phyloP scores from a whole-genome alignment of 164 flowering plant genomes.

The Echeveria elegans region DNA sequence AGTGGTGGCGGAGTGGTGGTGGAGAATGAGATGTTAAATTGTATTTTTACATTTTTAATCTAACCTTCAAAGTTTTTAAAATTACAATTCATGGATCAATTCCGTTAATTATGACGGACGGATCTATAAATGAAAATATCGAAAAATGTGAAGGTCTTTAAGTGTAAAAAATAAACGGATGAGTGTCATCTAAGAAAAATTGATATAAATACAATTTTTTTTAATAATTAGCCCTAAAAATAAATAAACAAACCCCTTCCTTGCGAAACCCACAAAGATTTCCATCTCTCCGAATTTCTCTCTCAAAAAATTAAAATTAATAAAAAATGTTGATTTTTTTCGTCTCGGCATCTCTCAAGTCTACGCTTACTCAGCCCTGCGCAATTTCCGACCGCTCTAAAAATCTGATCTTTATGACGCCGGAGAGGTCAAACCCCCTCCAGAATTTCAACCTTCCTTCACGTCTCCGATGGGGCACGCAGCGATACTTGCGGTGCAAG shows the following conservation, averaged over 20 bases:
- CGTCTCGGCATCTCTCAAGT: not conserved
- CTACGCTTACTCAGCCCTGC: not conserved
- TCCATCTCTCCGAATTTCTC: not conserved
- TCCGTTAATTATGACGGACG: no score
- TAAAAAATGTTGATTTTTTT: not conserved
- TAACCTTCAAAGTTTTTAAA: no score
- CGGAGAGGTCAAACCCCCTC: slow-evolving; percentile 1
- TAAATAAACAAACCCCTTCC: slow-evolving; percentile 2
- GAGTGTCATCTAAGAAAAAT: no score
- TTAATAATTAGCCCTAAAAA: no score
- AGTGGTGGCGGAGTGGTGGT: no score
- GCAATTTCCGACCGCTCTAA: not conserved
- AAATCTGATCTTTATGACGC: not conserved
- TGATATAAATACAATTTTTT: no score
- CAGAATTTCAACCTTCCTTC: not conserved
- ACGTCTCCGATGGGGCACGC: slow-evolving; percentile 5
- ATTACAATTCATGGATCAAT: no score
- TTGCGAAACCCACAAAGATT: not conserved
- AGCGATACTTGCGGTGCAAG: slow-evolving; percentile 1
- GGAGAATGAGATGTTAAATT: no score
- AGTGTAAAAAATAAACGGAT: no score
- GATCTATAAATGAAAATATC: no score
- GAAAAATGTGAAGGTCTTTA: no score
- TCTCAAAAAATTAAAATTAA: not conserved
- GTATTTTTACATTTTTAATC: no score